A percentile compares a stretch with the other conserved stretches of the same genome.
Evolutionary conservation across 306 rosid genomes (phyloP).

Genomic region (Castanea sativa): DNA sequence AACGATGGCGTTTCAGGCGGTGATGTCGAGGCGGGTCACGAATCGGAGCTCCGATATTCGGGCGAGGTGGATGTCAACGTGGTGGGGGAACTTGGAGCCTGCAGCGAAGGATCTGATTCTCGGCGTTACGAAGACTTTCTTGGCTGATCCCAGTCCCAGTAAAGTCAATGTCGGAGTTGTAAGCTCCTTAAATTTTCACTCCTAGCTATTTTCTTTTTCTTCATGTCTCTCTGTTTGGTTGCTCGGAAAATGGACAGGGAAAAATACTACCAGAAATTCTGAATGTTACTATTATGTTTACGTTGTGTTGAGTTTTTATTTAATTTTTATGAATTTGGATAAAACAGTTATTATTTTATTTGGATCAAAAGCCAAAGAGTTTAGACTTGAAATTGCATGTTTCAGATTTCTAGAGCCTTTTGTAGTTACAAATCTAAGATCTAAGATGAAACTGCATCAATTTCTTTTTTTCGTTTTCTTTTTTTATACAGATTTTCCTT

Average conservation of each 20-base stretch:
- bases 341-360: conserved; percentile 1
- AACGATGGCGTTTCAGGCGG: conserved; percentile 55
- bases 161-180: conserved; percentile 98
- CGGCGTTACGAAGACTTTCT: conserved; percentile 94
- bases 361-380: neutral
- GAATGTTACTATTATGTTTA: neutral
- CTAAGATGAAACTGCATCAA: no score
- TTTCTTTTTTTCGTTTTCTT: no score
- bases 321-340: neutral
- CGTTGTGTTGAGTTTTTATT: neutral
- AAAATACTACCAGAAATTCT: neutral
- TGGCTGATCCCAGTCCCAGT: conserved; percentile 83
- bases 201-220: neutral
- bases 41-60: conserved; percentile 45
- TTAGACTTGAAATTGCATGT: neutral
- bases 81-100: conserved; percentile 75
- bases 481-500: no score
- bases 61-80: conserved; percentile 63
- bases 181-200: conserved; percentile 29
- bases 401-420: neutral
- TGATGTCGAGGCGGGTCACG: conserved; percentile 21
- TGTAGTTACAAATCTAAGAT: no score
- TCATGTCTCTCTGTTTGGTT: neutral
- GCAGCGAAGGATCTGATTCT: conserved; percentile 98
- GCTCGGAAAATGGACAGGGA: neutral